phyloP scores from a whole-genome alignment of 2,329 filamentous ascomycete genomes.

The Trichoderma harzianum region DNA sequence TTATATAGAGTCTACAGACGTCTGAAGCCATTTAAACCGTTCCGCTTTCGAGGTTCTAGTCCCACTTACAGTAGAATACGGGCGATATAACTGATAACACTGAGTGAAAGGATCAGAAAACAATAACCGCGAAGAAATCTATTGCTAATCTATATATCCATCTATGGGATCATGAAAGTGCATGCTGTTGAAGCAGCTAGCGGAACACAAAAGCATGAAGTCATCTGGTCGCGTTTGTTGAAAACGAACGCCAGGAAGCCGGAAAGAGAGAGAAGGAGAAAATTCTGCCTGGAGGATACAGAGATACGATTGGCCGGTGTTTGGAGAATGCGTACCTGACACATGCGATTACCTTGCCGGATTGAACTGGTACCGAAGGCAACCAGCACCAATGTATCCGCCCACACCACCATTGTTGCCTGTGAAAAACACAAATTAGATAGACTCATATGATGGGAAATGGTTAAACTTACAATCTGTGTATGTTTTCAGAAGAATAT shows the following conservation, averaged over 20 bases:
- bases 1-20: neutral
- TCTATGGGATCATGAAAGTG: neutral
- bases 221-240: neutral
- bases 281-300: neutral
- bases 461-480: too few relatives aligned
- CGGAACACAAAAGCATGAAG: neutral
- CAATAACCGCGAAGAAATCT: neutral
- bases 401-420: neutral
- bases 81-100: neutral
- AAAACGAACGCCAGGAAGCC: neutral
- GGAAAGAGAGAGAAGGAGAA: neutral
- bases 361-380: neutral
- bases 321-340: neutral
- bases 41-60: neutral
- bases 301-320: neutral
- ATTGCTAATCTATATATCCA: neutral
- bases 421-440: neutral
- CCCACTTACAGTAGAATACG: neutral
- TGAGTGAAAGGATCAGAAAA: neutral
- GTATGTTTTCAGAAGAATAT: too few relatives aligned
- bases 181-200: neutral
- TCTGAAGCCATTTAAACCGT: neutral
- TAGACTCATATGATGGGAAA: too few relatives aligned
- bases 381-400: neutral
- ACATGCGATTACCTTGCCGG: neutral